phyloP scores from a whole-genome alignment of 495 filamentous ascomycete genomes.

The Xylaria intraflava region DNA sequence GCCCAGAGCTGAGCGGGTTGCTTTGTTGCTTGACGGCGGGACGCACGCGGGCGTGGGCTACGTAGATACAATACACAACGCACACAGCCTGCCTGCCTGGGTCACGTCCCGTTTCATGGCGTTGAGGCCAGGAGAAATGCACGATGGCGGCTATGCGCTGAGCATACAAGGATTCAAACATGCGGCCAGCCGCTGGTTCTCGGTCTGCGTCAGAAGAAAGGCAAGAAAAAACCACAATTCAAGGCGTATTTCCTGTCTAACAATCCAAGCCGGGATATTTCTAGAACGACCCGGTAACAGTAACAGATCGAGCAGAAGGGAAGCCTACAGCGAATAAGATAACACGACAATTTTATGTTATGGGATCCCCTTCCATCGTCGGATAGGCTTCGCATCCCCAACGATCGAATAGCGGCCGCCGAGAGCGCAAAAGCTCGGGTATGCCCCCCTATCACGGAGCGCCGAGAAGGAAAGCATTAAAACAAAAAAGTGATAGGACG shows the following conservation, averaged over 20 bases:
- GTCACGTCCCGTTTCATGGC: neutral
- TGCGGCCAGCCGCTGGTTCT: constrained; percentile 9
- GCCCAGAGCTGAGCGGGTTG: constrained; percentile 4
- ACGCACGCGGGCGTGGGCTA: neutral
- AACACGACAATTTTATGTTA: neutral
- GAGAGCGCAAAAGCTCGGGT: neutral
- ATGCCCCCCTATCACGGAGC: neutral
- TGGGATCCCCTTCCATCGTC: neutral
- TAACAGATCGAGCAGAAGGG: no score
- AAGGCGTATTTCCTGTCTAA: neutral
- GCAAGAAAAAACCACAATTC: neutral
- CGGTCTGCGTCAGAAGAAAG: constrained; percentile 1
- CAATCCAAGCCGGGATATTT: no score
- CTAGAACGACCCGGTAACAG: no score
- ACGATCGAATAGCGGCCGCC: neutral
- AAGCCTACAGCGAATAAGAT: neutral
- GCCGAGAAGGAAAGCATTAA: no score
- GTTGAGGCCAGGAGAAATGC: neutral
- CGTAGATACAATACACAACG: neutral
- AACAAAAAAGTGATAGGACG: neutral
- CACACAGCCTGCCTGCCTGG: neutral
- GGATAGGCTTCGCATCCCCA: neutral
- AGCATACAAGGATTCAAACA: neutral
- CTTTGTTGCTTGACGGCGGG: neutral
- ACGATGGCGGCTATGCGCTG: neutral